Evolutionary conservation across 164 flowering plant genomes (phyloP).

Genomic region (Hamamelis virginiana): DNA sequence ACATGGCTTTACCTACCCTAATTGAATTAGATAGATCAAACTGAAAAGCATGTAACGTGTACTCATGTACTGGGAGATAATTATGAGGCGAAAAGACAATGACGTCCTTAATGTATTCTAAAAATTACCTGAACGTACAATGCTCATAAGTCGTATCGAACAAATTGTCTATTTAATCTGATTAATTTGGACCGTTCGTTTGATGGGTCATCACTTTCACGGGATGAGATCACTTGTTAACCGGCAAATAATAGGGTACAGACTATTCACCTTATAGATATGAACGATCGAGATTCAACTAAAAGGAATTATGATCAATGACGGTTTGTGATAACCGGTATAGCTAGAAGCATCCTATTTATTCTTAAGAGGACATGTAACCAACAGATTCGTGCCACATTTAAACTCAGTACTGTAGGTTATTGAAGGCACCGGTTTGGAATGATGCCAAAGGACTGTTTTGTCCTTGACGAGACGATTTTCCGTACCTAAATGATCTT

Average conservation of each 20-base stretch:
- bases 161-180: background rate
- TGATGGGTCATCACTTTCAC: no score
- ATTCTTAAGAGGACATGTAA: background rate
- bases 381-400: background rate
- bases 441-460: background rate
- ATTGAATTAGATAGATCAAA: background rate
- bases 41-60: conserved; percentile 8
- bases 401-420: background rate
- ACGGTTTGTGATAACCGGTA: no score
- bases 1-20: background rate
- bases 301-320: no score
- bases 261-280: no score
- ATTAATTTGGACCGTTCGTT: background rate
- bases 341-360: no score
- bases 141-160: background rate
- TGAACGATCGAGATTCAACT: background rate
- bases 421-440: background rate
- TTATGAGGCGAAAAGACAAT: background rate
- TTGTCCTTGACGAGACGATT: background rate
- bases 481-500: background rate
- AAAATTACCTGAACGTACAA: background rate
- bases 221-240: no score
- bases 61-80: conserved; percentile 1
- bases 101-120: background rate
- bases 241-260: no score